Conservation (phyloP, 139 green algal species). For the Zygnema cylindricum region DNA sequence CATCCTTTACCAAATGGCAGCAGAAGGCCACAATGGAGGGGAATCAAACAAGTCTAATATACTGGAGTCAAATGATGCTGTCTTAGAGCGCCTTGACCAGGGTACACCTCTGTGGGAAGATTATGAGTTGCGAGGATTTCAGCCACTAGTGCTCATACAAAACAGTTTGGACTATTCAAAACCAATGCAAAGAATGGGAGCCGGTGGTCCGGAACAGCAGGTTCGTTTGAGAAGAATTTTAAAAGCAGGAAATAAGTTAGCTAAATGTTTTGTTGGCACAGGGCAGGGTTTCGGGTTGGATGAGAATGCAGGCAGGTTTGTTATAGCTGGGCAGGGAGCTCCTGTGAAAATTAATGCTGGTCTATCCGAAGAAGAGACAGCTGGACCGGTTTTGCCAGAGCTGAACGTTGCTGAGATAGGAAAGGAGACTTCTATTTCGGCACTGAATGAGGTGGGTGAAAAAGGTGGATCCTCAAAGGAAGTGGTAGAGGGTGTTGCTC, state of each 20-base stretch:
- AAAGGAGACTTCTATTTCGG: neutral
- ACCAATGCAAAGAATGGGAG: neutral
- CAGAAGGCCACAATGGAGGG: neutral
- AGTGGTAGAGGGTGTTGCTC: neutral
- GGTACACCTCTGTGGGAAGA: conserved; percentile 54
- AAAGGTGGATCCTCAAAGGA: neutral
- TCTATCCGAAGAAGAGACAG: neutral
- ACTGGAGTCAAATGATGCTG: too few species aligned
- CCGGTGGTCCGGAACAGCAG: conserved; percentile 5
- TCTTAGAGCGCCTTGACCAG: neutral
- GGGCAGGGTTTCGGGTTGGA: neutral
- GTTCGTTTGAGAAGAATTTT: conserved; percentile 1
- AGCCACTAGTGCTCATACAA: conserved; percentile 28
- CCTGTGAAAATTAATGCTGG: neutral
- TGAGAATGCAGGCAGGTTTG: neutral
- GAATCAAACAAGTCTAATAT: too few species aligned
- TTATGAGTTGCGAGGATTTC: conserved; percentile 45
- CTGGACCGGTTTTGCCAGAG: neutral
- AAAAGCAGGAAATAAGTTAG: neutral
- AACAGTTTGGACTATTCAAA: conserved; percentile 23
- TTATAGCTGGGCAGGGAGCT: neutral
- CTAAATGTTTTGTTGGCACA: neutral
- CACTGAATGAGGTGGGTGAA: neutral
- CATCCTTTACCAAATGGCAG: conserved; percentile 3
- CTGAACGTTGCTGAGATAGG: neutral